Evolutionary conservation across 352 stramenopile genomes (phyloP).

Genomic region (Lagenidium sp.): DNA sequence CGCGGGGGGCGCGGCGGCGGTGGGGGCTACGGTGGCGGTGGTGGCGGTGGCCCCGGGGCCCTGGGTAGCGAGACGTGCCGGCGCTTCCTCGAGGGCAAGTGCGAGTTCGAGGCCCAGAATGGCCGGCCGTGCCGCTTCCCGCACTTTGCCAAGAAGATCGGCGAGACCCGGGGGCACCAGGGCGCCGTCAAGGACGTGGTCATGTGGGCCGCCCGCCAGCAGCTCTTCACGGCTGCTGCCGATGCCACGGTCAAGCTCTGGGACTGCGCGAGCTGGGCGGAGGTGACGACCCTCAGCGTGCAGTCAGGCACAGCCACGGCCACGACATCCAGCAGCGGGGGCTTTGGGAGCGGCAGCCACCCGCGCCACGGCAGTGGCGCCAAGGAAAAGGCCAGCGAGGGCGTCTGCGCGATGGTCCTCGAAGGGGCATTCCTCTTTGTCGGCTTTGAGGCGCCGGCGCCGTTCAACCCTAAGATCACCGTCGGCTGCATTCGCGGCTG

Average conservation of each 20-base stretch:
- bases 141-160: constrained; percentile 81
- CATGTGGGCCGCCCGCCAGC: constrained; percentile 62
- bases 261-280: constrained; percentile 74
- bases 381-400: constrained; percentile 31
- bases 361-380: constrained; percentile 3
- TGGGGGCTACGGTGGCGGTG: constrained; percentile 20
- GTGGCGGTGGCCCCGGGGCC: constrained; percentile 13
- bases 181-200: constrained; percentile 68
- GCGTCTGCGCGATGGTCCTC: constrained; percentile 57
- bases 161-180: constrained; percentile 63
- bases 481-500: constrained; percentile 75
- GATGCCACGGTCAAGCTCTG: constrained; percentile 77
- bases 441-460: constrained; percentile 64
- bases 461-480: constrained; percentile 35
- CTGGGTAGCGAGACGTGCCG: constrained; percentile 63
- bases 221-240: constrained; percentile 64
- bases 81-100: constrained; percentile 60
- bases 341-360: constrained; percentile 8
- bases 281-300: constrained; percentile 67
- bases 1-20: constrained; percentile 20
- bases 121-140: constrained; percentile 63
- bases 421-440: constrained; percentile 74
- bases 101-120: constrained; percentile 32
- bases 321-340: constrained; percentile 7
- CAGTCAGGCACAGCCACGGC: constrained; percentile 14